Evolutionary conservation across 768 basidiomycete species (phyloP).

Genomic region (Termitomyces sp.): DNA sequence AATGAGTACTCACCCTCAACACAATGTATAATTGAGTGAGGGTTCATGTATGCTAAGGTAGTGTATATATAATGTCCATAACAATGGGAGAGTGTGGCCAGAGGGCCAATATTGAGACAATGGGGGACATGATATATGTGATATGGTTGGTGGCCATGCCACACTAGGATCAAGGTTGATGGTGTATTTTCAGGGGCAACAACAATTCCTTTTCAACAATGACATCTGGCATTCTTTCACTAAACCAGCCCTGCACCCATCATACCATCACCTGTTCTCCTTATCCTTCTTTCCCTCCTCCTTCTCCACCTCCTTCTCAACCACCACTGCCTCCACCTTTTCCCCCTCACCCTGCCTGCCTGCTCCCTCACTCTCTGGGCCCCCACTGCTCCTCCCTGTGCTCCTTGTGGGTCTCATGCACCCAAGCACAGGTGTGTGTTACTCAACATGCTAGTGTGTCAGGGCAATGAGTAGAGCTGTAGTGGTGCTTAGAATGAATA

Average conservation of each 20-base stretch:
- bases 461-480: constrained; percentile 79
- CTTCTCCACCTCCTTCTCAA: constrained; percentile 30
- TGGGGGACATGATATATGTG: no score
- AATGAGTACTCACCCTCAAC: no score
- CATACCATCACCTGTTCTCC: constrained; percentile 26
- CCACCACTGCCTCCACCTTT: constrained; percentile 27
- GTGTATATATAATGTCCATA: no score
- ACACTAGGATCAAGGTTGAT: no score
- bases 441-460: constrained; percentile 83
- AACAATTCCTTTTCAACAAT: constrained; percentile 65
- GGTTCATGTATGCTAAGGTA: no score
- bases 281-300: constrained; percentile 50
- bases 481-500: constrained; percentile 75
- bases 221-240: constrained; percentile 62
- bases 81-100: no score
- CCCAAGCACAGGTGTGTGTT: constrained; percentile 70
- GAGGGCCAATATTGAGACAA: no score
- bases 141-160: no score
- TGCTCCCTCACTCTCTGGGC: constrained; percentile 22
- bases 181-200: no score
- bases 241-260: not conserved
- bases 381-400: constrained; percentile 38
- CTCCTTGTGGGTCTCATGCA: constrained; percentile 56
- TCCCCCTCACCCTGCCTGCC: not conserved
- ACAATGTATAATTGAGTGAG: no score